Evolutionary conservation across 2,329 filamentous ascomycete genomes (phyloP).

Genomic region (Cryphonectria parasitica): DNA sequence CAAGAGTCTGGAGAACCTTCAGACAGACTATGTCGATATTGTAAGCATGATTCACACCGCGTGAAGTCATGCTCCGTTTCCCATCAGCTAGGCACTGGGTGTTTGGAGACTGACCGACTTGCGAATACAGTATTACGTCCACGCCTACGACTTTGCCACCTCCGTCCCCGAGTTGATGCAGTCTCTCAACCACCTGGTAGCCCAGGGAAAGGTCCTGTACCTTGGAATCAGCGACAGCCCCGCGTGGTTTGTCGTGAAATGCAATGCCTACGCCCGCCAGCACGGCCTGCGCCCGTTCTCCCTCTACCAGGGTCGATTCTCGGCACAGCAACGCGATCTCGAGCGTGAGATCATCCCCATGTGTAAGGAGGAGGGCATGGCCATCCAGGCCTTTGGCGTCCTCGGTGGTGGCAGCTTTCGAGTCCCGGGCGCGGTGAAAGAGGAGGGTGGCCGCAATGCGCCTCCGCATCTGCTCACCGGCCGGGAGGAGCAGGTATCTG

Average conservation of each 20-base stretch:
- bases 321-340: conserved; percentile 63
- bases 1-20: conserved; percentile 61
- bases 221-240: conserved; percentile 68
- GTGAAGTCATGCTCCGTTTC: neutral
- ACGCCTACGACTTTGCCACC: conserved; percentile 61
- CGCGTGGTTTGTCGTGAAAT: conserved; percentile 65
- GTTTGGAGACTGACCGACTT: neutral
- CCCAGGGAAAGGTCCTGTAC: conserved; percentile 59
- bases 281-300: conserved; percentile 63
- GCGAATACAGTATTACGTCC: conserved; percentile 46
- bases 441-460: conserved; percentile 43
- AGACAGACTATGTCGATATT: conserved; percentile 72
- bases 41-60: conserved; percentile 39
- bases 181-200: conserved; percentile 56
- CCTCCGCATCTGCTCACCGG: conserved; percentile 39
- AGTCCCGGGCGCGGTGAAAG: conserved; percentile 37
- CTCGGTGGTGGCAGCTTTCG: conserved; percentile 49
- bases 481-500: conserved; percentile 56
- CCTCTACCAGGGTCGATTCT: conserved; percentile 69
- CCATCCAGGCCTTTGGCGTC: conserved; percentile 38
- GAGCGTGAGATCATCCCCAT: conserved; percentile 73
- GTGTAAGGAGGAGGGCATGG: conserved; percentile 64
- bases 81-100: neutral
- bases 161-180: conserved; percentile 64
- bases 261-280: conserved; percentile 49